phyloP scores from a whole-genome alignment of 2,329 filamentous ascomycete species.

The Exophiala sp. region DNA sequence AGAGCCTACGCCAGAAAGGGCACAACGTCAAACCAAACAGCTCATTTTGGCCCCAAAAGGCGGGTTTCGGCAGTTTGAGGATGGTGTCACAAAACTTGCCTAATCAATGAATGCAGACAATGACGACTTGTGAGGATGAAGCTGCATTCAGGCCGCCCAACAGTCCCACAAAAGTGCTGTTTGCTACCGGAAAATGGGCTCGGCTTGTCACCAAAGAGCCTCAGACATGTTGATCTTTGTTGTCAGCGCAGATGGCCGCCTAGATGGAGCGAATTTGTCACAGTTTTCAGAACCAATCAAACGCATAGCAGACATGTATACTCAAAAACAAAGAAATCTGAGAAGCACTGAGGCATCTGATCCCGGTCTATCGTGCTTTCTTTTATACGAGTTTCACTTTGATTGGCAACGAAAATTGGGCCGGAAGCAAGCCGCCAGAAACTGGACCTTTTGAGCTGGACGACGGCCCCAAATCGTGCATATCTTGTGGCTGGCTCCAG shows the following conservation, averaged over 20 bases:
- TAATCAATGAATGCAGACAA: background rate
- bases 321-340: background rate
- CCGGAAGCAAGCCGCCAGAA: background rate
- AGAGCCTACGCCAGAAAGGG: too few relatives aligned
- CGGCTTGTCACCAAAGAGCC: background rate
- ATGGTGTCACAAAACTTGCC: background rate
- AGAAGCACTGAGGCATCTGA: background rate
- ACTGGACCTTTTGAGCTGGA: background rate
- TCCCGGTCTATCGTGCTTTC: background rate
- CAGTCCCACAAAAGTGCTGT: background rate
- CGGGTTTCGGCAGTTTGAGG: conserved; percentile 1
- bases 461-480: conserved; percentile 7
- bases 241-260: background rate
- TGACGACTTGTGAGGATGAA: background rate
- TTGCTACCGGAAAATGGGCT: background rate
- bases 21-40: too few relatives aligned
- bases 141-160: conserved; percentile 3
- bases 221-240: background rate
- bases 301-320: background rate
- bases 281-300: too few relatives aligned
- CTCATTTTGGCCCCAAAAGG: background rate
- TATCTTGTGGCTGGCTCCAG: conserved; percentile 10
- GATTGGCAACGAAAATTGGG: background rate
- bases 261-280: background rate
- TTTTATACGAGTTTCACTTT: background rate